Percentiles rank a stretch among this genome's conserved stretches.
phyloP scores from a whole-genome alignment of 495 filamentous ascomycete genomes.

The Podospora appendiculata region DNA sequence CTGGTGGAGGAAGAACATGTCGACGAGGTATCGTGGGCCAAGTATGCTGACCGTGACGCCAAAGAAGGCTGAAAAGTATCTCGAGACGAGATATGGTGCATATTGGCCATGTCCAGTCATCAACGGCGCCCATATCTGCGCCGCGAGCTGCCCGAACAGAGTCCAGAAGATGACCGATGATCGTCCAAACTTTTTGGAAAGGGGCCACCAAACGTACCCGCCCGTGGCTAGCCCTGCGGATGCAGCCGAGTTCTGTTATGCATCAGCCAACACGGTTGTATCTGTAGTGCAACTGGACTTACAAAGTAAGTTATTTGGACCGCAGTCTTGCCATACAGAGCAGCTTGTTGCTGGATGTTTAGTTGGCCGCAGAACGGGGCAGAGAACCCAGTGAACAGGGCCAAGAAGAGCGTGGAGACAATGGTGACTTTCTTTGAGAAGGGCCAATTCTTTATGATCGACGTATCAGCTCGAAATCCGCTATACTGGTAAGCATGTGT shows the following conservation, averaged over 20 bases:
- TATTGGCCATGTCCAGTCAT: conserved; percentile 26
- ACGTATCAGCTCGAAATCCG: neutral
- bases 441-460: conserved; percentile 17
- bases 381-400: conserved; percentile 50
- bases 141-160: conserved; percentile 46
- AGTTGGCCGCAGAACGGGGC: conserved; percentile 43
- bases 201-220: conserved; percentile 58
- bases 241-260: conserved; percentile 51
- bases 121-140: conserved; percentile 48
- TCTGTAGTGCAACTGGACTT: conserved; percentile 12
- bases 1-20: conserved; percentile 54
- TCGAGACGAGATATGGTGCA: conserved; percentile 7
- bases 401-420: conserved; percentile 38
- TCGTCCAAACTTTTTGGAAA: conserved; percentile 50
- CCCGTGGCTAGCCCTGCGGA: conserved; percentile 57
- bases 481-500: neutral
- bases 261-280: conserved; percentile 24
- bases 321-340: conserved; percentile 22
- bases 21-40: conserved; percentile 8
- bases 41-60: conserved; percentile 54
- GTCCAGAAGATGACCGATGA: conserved; percentile 50
- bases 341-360: conserved; percentile 23
- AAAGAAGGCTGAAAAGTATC: conserved; percentile 52
- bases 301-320: conserved; percentile 27
- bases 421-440: conserved; percentile 35